Evolutionary conservation across 108 stramenopile species (phyloP).

Genomic region (Nitzschia inconspicua): DNA sequence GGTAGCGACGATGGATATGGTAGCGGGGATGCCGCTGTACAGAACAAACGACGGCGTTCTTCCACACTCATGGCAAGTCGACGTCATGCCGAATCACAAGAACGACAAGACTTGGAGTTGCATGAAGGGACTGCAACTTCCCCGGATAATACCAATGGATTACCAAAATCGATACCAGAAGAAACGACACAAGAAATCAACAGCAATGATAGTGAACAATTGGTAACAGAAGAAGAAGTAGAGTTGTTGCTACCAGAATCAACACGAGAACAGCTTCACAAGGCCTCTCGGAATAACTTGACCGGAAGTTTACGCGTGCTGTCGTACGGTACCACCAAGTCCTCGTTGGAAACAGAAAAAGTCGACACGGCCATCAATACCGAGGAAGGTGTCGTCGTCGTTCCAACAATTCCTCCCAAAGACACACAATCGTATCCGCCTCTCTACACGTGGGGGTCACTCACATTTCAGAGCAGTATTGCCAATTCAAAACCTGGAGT

Average conservation of each 20-base stretch:
- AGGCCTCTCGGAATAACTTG: not conserved
- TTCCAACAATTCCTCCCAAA: not conserved
- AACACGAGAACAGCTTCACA: not conserved
- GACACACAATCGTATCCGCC: too few species aligned
- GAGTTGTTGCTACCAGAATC: constrained; percentile 3
- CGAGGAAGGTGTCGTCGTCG: not conserved
- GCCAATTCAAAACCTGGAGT: not conserved
- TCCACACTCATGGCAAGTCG: constrained; percentile 25
- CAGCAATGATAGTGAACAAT: too few species aligned
- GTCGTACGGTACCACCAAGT: not conserved
- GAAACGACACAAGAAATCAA: too few species aligned
- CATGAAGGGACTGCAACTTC: constrained; percentile 6
- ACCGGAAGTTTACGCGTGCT: not conserved
- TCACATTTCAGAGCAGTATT: not conserved
- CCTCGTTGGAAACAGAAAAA: not conserved
- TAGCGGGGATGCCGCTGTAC: not conserved
- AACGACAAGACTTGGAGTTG: not conserved
- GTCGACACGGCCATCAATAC: not conserved
- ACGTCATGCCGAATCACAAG: constrained; percentile 8
- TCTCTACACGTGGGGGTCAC: constrained; percentile 7
- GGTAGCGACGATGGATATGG: not conserved
- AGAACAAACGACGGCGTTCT: not conserved
- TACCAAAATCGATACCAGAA: too few species aligned
- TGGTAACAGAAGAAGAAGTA: not conserved
- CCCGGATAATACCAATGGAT: too few species aligned